Base-by-base conservation (phyloP, 2,329 filamentous ascomycete species). In the Cladophialophora yegresii region DNA sequence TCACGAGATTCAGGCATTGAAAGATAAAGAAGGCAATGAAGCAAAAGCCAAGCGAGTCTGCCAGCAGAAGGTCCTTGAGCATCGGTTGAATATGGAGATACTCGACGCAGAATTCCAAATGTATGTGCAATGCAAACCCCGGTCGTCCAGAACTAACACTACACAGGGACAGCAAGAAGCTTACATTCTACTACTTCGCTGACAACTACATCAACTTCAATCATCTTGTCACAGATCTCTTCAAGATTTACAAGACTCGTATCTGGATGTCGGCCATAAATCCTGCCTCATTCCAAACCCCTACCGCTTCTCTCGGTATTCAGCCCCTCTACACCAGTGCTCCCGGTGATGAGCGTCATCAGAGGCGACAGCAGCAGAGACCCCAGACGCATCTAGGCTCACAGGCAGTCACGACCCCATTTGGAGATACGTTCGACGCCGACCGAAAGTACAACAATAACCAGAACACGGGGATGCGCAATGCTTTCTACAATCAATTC, bases 221-320 rank as follows among this genome's bases (percentile, higher is more conserved):
- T 76, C 91, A 92, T 1, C 86, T 99, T 16, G 95, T 99, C 59
- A 96, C 93, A 0, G 95, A 99, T 75, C 83, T 99, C 12, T 99
- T 98, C 85, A 98, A 98, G 79, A 93, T 98, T 67, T 99, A 98
- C 84, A 99, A 99, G 82, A 96, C 93, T 23, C 87, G 96, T 71
- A 99, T 99, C 73, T 99, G 95, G 95, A 96, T 99, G 91, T 98
- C 93, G 4, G 95, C 95, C 3, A 96, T 99, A 77, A 99, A 99
- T 75, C 95, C 95, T 7, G 95, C 93, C 4, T 97, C 93, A 0
- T 97, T 98, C 76, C 90, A 90, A 26, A 93, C 88, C 67, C 89
- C 90, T 20, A 87, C 87, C 2, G 81, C 91, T 55, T 71, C 70
- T 5, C 67, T 71, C 12, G 89, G 89, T 28, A 80, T 92, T 23